These are phyloP conservation scores for Geum urbanum DNA, from an alignment of 306 rosid species.

Conservation along the genomic window DNA sequence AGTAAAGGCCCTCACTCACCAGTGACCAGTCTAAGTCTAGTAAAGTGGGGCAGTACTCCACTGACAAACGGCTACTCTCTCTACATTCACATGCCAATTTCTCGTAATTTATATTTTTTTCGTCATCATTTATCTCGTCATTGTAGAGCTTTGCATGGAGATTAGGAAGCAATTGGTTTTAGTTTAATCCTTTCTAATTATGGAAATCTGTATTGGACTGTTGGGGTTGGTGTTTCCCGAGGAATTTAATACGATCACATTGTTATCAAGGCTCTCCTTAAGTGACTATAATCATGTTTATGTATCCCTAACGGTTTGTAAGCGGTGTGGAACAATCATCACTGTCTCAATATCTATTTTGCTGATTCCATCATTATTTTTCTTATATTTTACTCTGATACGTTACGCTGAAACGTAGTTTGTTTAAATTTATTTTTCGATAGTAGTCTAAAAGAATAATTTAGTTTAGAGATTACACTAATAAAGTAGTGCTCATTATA, in stretches of 20 bases:
- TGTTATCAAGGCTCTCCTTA: not conserved
- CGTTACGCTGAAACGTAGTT: not conserved
- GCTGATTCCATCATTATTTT: not conserved
- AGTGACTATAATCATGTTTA: constrained; percentile 26
- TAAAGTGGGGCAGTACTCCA: constrained; percentile 24
- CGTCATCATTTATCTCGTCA: not conserved
- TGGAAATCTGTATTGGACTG: not conserved
- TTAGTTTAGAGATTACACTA: too few species aligned
- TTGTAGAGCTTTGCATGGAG: not conserved
- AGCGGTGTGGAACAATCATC: constrained; percentile 27
- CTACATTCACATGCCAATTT: constrained; percentile 23
- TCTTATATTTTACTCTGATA: not conserved
- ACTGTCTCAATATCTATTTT: not conserved
- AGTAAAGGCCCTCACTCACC: not conserved
- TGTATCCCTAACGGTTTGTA: constrained; percentile 43
- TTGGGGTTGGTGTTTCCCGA: not conserved
- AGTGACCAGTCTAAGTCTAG: not conserved
- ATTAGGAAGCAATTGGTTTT: constrained; percentile 12
- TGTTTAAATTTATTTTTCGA: fast-evolving
- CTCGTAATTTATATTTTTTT: not conserved
- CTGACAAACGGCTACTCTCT: constrained; percentile 36
- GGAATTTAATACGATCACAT: not conserved
- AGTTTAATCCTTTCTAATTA: not conserved
- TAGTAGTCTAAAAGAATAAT: too few species aligned
- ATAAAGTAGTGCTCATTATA: too few species aligned